Base-by-base conservation (phyloP, 805 yeast genomes). In the Metschnikowia cubensis region DNA sequence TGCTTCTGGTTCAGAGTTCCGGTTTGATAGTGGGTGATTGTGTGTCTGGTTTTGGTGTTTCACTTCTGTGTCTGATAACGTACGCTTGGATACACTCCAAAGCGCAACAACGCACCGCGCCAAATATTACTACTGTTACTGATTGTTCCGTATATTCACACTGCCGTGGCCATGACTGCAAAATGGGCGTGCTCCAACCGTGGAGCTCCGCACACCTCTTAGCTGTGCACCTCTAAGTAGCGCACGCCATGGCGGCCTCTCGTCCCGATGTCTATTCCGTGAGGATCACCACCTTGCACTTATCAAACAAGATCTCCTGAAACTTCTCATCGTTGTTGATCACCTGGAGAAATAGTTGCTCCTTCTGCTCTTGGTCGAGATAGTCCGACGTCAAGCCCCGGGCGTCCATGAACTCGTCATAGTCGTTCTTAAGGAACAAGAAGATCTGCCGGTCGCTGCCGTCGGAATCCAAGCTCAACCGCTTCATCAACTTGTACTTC, bases 401-500 rank as follows among this genome's bases (percentile, higher is more conserved):
- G 37, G 67, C 69, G 29, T 64, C 65, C 49, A 63, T 50, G 47
- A 68, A 70, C 46, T 70, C 77, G 53, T 74, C 78, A 54, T 67
- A 68, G 54, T 74, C 76, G 54, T 67, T 68, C 55, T 73, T 74
- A 49, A 73, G 60, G 53, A 62, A 75, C 45, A 75, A 57, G 45
- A 61, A 68, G 42, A 74, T 68, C 15, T 53, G 53, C n/a, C 55
- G 53, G n/a, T 40, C 47, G 32, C 54, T 54, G 36, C 48, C 52
- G n/a, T 48, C 58, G 7, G 64, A 64, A 42, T 75, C 79, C 47
- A 82, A 73, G 39, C 60, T 62, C 42, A 73, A 62, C 51, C 87
- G 65, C 48, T 80, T 79, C 43, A 68, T 67, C 47, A 83, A 74
- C 60, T 81, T 83, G 29, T 68, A 63, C 54, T 76, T 75, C 50